Evolutionary conservation across 345 rosid genomes (phyloP).

Genomic region (Linum tenue): DNA sequence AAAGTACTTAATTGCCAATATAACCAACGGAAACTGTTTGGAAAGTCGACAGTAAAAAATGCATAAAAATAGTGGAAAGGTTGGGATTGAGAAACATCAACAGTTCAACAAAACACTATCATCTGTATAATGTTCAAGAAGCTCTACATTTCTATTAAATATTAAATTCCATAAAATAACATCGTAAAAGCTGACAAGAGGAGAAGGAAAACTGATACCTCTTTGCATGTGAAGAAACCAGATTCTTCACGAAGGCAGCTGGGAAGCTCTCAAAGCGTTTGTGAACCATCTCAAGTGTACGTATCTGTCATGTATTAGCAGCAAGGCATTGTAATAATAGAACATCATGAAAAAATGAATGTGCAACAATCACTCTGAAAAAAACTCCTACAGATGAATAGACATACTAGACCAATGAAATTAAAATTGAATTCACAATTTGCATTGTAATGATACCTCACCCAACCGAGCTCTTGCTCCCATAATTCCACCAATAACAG

Average conservation of each 20-base stretch:
- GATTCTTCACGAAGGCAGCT: conserved; percentile 75
- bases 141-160: not conserved
- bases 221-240: conserved; percentile 52
- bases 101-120: not conserved
- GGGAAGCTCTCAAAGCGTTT: conserved; percentile 99
- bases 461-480: conserved; percentile 97
- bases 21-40: too few species aligned
- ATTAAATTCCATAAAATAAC: too few species aligned
- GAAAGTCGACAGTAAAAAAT: too few species aligned
- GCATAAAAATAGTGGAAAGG: too few species aligned
- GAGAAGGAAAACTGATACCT: conserved; percentile 33
- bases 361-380: not conserved
- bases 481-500: conserved; percentile 95
- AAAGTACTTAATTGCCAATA: too few species aligned
- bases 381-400: not conserved
- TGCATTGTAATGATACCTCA: conserved; percentile 44
- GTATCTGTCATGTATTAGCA: conserved; percentile 47
- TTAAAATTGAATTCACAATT: not conserved
- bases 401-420: not conserved
- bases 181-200: not conserved
- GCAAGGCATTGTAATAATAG: not conserved
- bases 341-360: not conserved
- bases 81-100: not conserved
- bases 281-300: conserved; percentile 87
- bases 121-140: not conserved